phyloP scores from a whole-genome alignment of 768 basidiomycete species.

The Tricholoma saponaceum region DNA sequence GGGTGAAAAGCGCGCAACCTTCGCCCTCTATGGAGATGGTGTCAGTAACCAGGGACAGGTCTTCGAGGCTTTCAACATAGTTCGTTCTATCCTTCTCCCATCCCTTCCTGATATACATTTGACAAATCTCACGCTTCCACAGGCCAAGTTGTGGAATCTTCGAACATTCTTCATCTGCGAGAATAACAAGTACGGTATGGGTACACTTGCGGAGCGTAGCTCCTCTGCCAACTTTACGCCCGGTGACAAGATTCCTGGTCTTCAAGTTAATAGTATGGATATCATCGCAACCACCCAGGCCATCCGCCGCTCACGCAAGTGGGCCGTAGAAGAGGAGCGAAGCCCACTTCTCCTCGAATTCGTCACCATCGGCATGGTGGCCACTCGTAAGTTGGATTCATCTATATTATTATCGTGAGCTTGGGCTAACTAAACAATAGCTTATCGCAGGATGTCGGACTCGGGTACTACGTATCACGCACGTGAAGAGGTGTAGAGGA shows the following conservation, averaged over 20 bases:
- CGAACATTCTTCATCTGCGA: conserved; percentile 95
- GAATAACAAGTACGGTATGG: conserved; percentile 99
- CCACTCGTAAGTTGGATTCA: conserved; percentile 69
- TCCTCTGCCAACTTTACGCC: conserved; percentile 94
- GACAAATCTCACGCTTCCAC: too few species aligned
- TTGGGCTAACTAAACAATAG: too few species aligned
- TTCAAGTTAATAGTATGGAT: conserved; percentile 99
- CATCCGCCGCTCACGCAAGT: conserved; percentile 80
- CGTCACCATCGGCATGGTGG: conserved; percentile 99
- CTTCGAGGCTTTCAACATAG: conserved; percentile 99
- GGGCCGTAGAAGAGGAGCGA: conserved; percentile 77
- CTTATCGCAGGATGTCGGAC: not conserved
- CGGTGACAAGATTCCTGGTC: conserved; percentile 94
- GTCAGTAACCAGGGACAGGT: conserved; percentile 99
- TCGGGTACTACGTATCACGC: conserved; percentile 99
- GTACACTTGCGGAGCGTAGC: conserved; percentile 90
- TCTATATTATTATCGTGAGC: not conserved
- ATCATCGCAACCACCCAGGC: conserved; percentile 88
- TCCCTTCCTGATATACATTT: too few species aligned
- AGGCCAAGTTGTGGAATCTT: conserved; percentile 95
- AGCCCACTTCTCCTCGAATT: conserved; percentile 96
- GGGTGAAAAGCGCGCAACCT: conserved; percentile 71
- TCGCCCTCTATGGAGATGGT: conserved; percentile 95
- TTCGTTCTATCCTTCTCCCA: conserved; percentile 27
- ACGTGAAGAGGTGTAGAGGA: conserved; percentile 95